Evolutionary conservation across 768 basidiomycete genomes (phyloP).

Genomic region (Mycena olivaceomarginata): DNA sequence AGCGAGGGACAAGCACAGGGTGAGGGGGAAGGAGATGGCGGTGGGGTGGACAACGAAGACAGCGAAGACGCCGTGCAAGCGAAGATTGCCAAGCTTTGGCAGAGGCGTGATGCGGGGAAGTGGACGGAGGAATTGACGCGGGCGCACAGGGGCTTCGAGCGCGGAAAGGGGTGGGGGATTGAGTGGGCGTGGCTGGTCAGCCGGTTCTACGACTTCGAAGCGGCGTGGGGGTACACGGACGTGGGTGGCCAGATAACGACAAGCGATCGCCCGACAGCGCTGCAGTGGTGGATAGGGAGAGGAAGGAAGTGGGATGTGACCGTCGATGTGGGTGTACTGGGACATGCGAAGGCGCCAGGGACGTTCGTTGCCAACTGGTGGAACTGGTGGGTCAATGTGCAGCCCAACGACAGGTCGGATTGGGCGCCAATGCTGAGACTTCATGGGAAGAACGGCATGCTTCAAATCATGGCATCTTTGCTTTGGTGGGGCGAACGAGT

Average conservation of each 20-base stretch:
- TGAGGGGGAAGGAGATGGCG: no score
- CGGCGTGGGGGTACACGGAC: neutral
- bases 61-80: neutral
- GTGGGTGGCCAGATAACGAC: neutral
- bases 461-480: neutral
- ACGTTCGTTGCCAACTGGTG: neutral
- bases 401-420: neutral
- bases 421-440: neutral
- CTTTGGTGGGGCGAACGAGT: neutral
- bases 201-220: conserved; percentile 9
- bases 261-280: neutral
- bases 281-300: neutral
- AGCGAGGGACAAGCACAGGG: no score
- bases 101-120: neutral
- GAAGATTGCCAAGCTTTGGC: neutral
- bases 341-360: neutral
- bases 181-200: neutral
- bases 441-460: neutral
- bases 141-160: neutral
- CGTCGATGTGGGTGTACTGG: neutral
- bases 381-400: neutral
- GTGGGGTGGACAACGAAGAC: neutral
- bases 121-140: conserved; percentile 1
- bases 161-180: neutral
- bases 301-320: neutral